These are phyloP conservation scores for Psilocybe mexicana DNA, from an alignment of 1,284 basidiomycete species.

Conservation along the genomic window DNA sequence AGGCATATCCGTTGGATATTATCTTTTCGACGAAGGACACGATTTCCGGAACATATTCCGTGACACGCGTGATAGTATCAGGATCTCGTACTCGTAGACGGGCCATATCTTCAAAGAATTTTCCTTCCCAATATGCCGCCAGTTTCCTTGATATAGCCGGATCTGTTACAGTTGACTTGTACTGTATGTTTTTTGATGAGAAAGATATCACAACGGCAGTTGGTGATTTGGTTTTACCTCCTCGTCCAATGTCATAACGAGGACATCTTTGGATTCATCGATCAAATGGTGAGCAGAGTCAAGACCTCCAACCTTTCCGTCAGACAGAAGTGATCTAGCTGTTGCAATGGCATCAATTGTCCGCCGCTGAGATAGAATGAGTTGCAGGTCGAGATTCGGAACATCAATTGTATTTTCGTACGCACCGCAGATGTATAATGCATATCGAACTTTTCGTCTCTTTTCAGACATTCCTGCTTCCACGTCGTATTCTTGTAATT, in stretches of 20 bases:
- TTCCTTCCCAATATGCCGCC: constrained; percentile 88
- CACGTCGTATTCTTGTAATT: constrained; percentile 57
- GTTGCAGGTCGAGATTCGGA: not conserved
- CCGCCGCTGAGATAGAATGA: constrained; percentile 45
- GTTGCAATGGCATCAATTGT: constrained; percentile 51
- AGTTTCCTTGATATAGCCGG: constrained; percentile 85
- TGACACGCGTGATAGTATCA: constrained; percentile 92
- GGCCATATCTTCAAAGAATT: constrained; percentile 93
- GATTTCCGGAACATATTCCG: constrained; percentile 97
- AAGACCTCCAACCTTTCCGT: constrained; percentile 36
- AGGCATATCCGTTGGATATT: constrained; percentile 88
- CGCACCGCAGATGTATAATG: constrained; percentile 75
- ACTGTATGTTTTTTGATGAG: constrained; percentile 41
- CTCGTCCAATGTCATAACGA: constrained; percentile 74
- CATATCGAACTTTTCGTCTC: constrained; percentile 92
- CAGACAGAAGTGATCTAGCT: constrained; percentile 42
- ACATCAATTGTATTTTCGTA: constrained; percentile 12
- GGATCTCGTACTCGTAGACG: constrained; percentile 86
- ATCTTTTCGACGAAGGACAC: constrained; percentile 88
- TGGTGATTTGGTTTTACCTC: constrained; percentile 48
- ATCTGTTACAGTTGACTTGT: constrained; percentile 82
- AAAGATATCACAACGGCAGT: constrained; percentile 7
- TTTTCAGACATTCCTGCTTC: constrained; percentile 69
- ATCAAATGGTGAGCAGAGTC: constrained; percentile 66
- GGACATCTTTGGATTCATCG: constrained; percentile 73